Percentiles rank a stretch among this genome's conserved stretches.
Conservation (phyloP, 305 asterid species). For the Stenogyne calaminthoides region DNA sequence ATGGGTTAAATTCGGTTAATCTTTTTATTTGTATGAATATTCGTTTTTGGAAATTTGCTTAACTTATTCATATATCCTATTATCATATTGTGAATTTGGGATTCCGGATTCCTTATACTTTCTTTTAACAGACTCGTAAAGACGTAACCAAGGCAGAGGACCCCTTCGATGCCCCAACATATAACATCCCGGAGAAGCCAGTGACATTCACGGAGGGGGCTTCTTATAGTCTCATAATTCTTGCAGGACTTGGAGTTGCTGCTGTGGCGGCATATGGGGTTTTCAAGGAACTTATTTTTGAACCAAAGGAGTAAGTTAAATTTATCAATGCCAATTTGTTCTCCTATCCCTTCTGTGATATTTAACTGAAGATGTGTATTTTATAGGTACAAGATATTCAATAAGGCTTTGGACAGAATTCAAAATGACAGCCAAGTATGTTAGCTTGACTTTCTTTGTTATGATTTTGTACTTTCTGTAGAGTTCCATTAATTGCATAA, state of each 20-base stretch:
- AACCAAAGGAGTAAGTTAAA: constrained; percentile 86
- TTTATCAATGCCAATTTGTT: background rate
- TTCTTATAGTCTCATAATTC: constrained; percentile 79
- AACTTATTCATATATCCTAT: background rate
- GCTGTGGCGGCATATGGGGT: constrained; percentile 87
- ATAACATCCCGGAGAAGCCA: constrained; percentile 91
- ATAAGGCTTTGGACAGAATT: constrained; percentile 80
- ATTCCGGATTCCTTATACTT: constrained; percentile 16
- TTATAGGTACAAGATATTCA: constrained; percentile 82
- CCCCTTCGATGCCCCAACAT: constrained; percentile 92
- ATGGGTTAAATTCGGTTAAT: background rate
- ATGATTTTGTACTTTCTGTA: background rate
- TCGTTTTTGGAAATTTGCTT: background rate
- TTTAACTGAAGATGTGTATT: constrained; percentile 23
- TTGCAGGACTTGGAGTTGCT: constrained; percentile 94
- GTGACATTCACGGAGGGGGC: constrained; percentile 91
- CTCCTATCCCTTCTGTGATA: constrained; percentile 11
- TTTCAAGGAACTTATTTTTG: constrained; percentile 80
- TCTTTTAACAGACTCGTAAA: constrained; percentile 58
- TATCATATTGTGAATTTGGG: background rate
- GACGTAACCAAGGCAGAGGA: constrained; percentile 74
- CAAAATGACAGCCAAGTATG: constrained; percentile 82
- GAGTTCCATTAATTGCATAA: background rate
- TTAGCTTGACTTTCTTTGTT: background rate
- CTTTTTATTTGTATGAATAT: constrained; percentile 7